phyloP scores from a whole-genome alignment of 345 rosid genomes.

The Dovyalis caffra region DNA sequence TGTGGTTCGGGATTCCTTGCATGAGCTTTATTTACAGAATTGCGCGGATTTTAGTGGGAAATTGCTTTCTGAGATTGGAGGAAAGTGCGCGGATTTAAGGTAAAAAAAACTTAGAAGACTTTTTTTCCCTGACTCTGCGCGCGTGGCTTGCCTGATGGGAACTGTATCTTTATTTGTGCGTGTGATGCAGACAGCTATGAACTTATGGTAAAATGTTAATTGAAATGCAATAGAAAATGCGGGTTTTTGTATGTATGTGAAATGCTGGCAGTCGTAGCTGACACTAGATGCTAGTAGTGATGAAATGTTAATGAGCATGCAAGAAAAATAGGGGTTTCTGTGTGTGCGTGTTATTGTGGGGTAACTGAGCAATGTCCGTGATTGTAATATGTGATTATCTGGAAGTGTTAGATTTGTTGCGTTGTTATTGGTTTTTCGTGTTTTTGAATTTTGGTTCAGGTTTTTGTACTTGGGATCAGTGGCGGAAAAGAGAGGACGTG shows the following conservation, averaged over 20 bases:
- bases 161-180: neutral
- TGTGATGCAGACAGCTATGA: no score
- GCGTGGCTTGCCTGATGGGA: neutral
- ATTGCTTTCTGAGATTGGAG: slow-evolving; percentile 75
- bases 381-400: neutral
- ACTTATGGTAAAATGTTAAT: neutral
- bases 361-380: neutral
- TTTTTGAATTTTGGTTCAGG: slow-evolving; percentile 34
- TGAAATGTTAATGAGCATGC: neutral
- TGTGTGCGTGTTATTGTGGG: neutral
- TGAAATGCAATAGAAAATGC: neutral
- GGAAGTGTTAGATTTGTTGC: neutral
- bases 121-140: neutral
- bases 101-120: slow-evolving; percentile 12
- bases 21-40: slow-evolving; percentile 65
- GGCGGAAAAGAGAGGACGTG: slow-evolving; percentile 75
- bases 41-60: slow-evolving; percentile 75
- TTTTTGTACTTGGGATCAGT: slow-evolving; percentile 78
- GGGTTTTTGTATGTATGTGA: neutral
- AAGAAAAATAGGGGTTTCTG: neutral
- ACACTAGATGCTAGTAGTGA: neutral
- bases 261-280: neutral
- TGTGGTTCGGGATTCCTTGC: slow-evolving; percentile 57
- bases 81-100: slow-evolving; percentile 68
- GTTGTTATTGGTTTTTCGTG: slow-evolving; percentile 15